Base-by-base conservation (phyloP, 164 flowering plant species). In the Litsea cubeba region DNA sequence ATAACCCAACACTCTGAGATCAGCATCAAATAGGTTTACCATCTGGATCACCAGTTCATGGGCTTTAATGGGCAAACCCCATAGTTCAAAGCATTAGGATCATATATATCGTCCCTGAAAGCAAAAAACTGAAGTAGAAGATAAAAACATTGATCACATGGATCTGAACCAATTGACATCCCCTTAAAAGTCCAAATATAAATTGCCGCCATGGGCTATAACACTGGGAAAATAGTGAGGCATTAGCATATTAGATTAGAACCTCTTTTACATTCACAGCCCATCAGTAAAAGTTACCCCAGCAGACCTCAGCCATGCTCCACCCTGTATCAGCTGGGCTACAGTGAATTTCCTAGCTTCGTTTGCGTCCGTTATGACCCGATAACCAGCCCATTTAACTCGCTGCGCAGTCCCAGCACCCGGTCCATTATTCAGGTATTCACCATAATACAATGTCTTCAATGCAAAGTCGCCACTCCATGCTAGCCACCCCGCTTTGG, bases 371-470 rank as follows among this genome's bases (percentile, higher is more conserved):
- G 82, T 77, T 3, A 83, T 86, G 17, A 82, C 83, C 49, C 73
- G 87, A 64, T 77, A 86, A 22, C 87, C 89, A 0, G 84, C 50
- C 87, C 87, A 86, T 10, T 63, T 82, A 8, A 86, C 87, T 23
- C 89, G 62, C 30, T 74, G 66, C 66, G 81, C 74, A 0, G 84
- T 79, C 1, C 80, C 86, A 0, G 86, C 82, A 28, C 87, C 87
- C 3, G 86, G 64, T 3, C 89, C 87, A 0, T 68, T 77, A 54
- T 86, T 84, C 76, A 62, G 4, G 68, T 86, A 86, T 78, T 86
- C 88, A 1, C 87, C 86, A 54, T 84, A 86, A 23, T 83, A 84
- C 79, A 84, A 72, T 2, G 86, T 84, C 65, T 77, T 82, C 71
- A 84, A 40, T 5, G 85, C 87, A 65, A 78, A 83, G 23, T 80